Evolutionary conservation across 148 eudicot genomes (phyloP), one percentile per base, ranked within the genome.

Genomic region (Vaccinium vitisidaea): DNA sequence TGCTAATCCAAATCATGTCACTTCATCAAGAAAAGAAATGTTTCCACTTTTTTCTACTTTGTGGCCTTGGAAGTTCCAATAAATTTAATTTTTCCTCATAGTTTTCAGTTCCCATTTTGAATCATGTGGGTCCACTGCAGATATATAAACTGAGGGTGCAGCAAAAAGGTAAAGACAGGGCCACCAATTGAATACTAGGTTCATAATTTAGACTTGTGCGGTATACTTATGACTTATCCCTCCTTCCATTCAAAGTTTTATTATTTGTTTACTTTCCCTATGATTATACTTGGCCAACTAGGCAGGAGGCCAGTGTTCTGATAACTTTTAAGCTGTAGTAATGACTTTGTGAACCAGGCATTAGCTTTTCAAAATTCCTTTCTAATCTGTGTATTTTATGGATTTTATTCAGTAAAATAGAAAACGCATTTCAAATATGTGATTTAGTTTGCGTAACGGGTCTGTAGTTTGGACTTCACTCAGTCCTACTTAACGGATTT

Each of bases 101-200:
- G 19, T 63, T 78, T 83, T 75, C 43, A 83, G 80, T 36, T 58
- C 74, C n/a, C 19, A 50, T 61, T 61, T n/a, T 77, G 61, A 78
- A 16, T 48, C 36, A 19, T 84, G 81, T 61, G 50, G 85, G 50
- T 58, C 46, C 59, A n/a, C 6, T 83, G 53, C 13, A 48, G 76
- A 82, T 11, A 32, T 63, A 82, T 71, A 25, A 27, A 53, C 12
- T 19, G 21, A 58, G 30, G 5, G 49, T 32, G 23, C 65, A 15
- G 23, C 52, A 75, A 39, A 59, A 63, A 79, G 30, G 75, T 65
- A 21, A 77, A n/a, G 75, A 77, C 48, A 5, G 81, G 39, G 21
- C 52, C 63, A 49, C 54, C 76, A 30, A 71, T 71, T 71, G 76
- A 71, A 71, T 32, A 13, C 76, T 36, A 15, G 49, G 43, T 30